phyloP scores from a whole-genome alignment of 2,329 filamentous ascomycete species.

The Hypoxylon sp. region DNA sequence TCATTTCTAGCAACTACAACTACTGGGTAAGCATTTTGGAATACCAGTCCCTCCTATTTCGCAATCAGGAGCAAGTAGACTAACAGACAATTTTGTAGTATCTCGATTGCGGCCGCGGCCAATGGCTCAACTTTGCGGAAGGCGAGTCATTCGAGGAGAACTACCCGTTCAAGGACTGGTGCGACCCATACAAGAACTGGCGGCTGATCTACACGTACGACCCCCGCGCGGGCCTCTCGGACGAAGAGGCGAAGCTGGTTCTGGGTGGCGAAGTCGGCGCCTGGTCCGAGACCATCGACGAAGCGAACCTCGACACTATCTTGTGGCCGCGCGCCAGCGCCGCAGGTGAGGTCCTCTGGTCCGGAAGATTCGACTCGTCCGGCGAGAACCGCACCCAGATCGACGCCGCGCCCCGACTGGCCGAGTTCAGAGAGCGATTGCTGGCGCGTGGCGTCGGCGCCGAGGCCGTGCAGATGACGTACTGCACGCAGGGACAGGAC shows the following conservation, averaged over 20 bases:
- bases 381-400: conserved; percentile 80
- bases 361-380: conserved; percentile 74
- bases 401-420: conserved; percentile 77
- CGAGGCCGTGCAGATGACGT: conserved; percentile 78
- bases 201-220: conserved; percentile 85
- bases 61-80: not conserved
- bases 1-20: conserved; percentile 81
- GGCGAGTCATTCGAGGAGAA: conserved; percentile 65
- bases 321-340: conserved; percentile 84
- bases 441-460: conserved; percentile 76
- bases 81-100: conserved; percentile 65
- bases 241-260: conserved; percentile 74
- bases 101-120: conserved; percentile 85
- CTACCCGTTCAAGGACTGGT: conserved; percentile 87
- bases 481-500: conserved; percentile 74
- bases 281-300: conserved; percentile 86
- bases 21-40: conserved; percentile 72
- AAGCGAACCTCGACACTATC: conserved; percentile 79
- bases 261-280: conserved; percentile 86
- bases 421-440: conserved; percentile 83
- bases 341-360: conserved; percentile 86
- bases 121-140: conserved; percentile 81
- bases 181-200: conserved; percentile 85
- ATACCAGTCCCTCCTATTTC: not conserved
- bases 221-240: conserved; percentile 75